Conservation (phyloP, 805 yeast species). For the Teunomyces gatunensis region DNA sequence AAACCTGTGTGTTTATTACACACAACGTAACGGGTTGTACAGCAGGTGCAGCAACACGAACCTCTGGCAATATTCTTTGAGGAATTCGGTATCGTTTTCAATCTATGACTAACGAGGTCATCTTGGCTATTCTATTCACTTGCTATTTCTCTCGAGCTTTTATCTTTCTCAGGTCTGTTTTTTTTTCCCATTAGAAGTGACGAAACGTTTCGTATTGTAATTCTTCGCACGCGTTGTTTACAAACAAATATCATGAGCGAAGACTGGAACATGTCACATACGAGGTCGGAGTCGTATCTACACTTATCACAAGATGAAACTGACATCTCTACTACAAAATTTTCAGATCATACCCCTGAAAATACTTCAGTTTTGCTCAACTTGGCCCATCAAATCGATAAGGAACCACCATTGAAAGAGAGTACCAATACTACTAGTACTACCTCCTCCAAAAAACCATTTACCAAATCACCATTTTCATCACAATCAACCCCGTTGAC, state of each 20-base stretch:
- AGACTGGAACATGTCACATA: slow-evolving; percentile 19
- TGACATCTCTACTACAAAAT: slow-evolving; percentile 6
- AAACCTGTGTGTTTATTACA: too few species aligned
- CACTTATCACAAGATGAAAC: slow-evolving; percentile 25
- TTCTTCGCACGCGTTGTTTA: slow-evolving; percentile 8
- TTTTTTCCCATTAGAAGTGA: neutral
- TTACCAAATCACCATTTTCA: slow-evolving; percentile 12
- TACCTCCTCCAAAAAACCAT: neutral
- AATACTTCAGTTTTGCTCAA: slow-evolving; percentile 11
- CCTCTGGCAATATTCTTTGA: too few species aligned
- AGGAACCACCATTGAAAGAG: neutral
- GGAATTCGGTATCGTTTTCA: too few species aligned
- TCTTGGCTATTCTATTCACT: too few species aligned
- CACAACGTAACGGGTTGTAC: too few species aligned
- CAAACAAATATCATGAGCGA: slow-evolving; percentile 9
- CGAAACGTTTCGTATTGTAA: neutral
- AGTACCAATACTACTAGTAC: neutral
- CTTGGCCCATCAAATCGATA: slow-evolving; percentile 16
- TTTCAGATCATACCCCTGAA: neutral
- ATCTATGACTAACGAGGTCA: too few species aligned
- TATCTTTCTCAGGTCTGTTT: neutral
- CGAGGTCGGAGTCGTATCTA: slow-evolving; percentile 29
- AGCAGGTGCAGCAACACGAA: too few species aligned
- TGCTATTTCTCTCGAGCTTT: too few species aligned
- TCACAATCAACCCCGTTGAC: slow-evolving; percentile 27